A percentile compares a stretch with the other conserved stretches of the same genome.
Conservation (phyloP, 2,329 filamentous ascomycete species). For the Talaromyces sp. region DNA sequence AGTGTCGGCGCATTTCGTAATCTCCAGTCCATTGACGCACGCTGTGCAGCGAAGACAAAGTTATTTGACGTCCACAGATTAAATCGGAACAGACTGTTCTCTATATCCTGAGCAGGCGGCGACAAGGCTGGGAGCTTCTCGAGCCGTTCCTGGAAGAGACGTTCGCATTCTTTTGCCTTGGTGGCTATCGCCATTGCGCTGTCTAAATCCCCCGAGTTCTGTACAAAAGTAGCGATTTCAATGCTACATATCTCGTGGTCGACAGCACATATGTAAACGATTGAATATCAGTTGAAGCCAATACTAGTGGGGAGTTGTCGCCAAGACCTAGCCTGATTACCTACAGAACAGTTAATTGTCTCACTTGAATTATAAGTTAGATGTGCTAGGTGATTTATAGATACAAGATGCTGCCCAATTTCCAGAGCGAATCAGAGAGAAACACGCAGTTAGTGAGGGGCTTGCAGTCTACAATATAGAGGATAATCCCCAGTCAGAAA, state of each 20-base stretch:
- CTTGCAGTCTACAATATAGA: no score
- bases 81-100: background rate
- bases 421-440: no score
- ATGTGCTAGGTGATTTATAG: no score
- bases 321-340: no score
- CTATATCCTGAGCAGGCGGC: background rate
- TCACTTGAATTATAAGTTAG: no score
- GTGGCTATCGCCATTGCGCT: background rate
- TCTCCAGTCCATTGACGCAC: background rate
- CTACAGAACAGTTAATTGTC: no score
- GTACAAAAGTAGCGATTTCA: background rate
- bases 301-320: no score
- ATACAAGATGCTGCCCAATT: no score
- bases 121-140: background rate
- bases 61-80: background rate
- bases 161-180: background rate
- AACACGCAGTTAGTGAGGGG: no score
- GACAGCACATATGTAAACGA: background rate
- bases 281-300: no score
- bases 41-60: background rate
- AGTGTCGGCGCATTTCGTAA: background rate
- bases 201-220: background rate
- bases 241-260: background rate
- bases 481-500: no score
- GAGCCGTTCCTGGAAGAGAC: background rate